phyloP scores from a whole-genome alignment of 768 basidiomycete species.

The Crucibulum laeve region DNA sequence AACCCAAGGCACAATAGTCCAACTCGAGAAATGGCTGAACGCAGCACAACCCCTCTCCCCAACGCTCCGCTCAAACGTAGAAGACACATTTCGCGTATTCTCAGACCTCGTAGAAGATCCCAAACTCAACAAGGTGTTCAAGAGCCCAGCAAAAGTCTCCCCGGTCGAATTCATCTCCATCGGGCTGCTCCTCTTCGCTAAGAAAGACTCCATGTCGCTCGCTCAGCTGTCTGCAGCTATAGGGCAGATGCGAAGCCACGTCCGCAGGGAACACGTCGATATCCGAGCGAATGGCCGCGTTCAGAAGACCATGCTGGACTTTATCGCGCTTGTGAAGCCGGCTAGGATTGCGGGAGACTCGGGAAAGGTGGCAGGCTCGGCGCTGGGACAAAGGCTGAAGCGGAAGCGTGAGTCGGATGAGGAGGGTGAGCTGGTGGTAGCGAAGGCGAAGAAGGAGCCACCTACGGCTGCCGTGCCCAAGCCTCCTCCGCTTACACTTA shows the following conservation, averaged over 20 bases:
- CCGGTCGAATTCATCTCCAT: constrained; percentile 68
- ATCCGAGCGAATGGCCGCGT: constrained; percentile 62
- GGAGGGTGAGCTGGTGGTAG: constrained; percentile 14
- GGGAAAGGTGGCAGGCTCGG: constrained; percentile 9
- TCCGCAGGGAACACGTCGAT: constrained; percentile 56
- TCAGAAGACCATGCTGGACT: constrained; percentile 49
- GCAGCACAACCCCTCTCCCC: constrained; percentile 23
- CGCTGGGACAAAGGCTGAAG: constrained; percentile 14
- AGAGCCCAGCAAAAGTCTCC: constrained; percentile 44
- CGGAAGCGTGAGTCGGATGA: constrained; percentile 8
- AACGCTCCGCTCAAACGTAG: constrained; percentile 25
- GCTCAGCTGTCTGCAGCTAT: constrained; percentile 41
- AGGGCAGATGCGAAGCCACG: constrained; percentile 45
- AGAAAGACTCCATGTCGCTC: constrained; percentile 33
- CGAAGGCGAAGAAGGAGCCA: constrained; percentile 9
- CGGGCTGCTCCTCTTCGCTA: constrained; percentile 47
- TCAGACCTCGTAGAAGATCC: constrained; percentile 35
- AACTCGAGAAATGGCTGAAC: constrained; percentile 50
- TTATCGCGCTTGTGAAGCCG: constrained; percentile 30
- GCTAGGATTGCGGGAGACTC: constrained; percentile 11
- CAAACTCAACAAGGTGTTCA: constrained; percentile 30
- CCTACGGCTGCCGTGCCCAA: neutral
- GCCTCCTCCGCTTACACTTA: constrained; percentile 6
- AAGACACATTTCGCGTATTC: constrained; percentile 43
- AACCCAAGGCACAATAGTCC: constrained; percentile 23